Evolutionary conservation across 2,329 filamentous ascomycete genomes (phyloP).

Genomic region (Orbilia quercus): DNA sequence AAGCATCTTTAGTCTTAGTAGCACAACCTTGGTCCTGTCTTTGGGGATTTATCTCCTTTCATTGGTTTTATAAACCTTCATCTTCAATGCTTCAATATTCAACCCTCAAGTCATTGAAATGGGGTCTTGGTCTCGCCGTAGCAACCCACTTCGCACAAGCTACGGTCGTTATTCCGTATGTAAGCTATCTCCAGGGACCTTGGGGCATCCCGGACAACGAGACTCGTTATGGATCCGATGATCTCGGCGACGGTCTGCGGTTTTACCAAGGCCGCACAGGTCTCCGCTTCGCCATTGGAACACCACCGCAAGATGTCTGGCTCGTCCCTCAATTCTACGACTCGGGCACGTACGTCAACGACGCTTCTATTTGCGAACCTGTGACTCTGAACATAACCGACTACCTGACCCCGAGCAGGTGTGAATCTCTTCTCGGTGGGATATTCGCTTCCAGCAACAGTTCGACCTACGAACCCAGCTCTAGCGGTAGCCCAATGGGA

Average conservation of each 20-base stretch:
- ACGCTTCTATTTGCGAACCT: background rate
- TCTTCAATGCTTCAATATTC: constrained; percentile 21
- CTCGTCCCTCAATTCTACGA: constrained; percentile 27
- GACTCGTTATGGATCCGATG: background rate
- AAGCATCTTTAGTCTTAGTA: no score
- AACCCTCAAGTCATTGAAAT: constrained; percentile 13
- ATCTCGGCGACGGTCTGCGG: no score
- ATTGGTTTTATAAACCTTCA: background rate
- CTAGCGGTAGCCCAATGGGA: background rate
- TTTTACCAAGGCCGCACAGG: constrained; percentile 17
- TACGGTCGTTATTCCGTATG: constrained; percentile 18
- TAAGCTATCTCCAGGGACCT: background rate
- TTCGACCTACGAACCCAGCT: constrained; percentile 2
- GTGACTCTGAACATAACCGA: background rate
- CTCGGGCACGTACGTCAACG: constrained; percentile 8
- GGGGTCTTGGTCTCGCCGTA: constrained; percentile 1
- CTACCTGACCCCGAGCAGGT: background rate
- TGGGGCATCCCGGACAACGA: constrained; percentile 17
- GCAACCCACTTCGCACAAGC: constrained; percentile 6
- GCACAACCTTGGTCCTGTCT: no score
- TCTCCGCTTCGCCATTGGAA: constrained; percentile 27
- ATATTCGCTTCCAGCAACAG: constrained; percentile 18
- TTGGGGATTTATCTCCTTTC: no score
- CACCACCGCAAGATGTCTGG: constrained; percentile 31
- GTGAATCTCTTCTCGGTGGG: constrained; percentile 3